phyloP scores from a whole-genome alignment of 2,329 filamentous ascomycete species.

The Epichloe baconii region DNA sequence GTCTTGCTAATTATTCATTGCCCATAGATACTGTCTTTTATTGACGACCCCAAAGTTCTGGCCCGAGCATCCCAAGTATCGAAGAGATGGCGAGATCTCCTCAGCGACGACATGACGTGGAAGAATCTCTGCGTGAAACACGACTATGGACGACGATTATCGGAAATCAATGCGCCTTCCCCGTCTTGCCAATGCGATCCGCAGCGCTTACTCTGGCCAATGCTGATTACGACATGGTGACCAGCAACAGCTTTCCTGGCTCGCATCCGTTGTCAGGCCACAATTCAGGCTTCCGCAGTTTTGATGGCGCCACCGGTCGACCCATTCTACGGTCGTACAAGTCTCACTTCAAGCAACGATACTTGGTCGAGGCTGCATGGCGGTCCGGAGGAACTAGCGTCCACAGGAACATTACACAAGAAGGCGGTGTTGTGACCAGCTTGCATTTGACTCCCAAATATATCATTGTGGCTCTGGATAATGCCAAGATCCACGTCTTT shows the following conservation, averaged over 20 bases:
- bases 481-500: conserved; percentile 97
- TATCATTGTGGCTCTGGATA: conserved; percentile 94
- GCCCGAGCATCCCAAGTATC: conserved; percentile 95
- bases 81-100: conserved; percentile 77
- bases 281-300: conserved; percentile 34
- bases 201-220: conserved; percentile 18
- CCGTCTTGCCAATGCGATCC: conserved; percentile 17
- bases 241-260: conserved; percentile 32
- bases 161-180: conserved; percentile 31
- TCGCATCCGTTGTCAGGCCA: conserved; percentile 24
- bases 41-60: conserved; percentile 90
- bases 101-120: conserved; percentile 97
- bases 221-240: conserved; percentile 22
- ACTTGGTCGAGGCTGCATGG: conserved; percentile 96
- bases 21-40: conserved; percentile 75
- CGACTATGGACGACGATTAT: conserved; percentile 58
- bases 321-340: conserved; percentile 73
- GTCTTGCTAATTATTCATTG: conserved; percentile 6
- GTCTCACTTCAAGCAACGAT: conserved; percentile 94
- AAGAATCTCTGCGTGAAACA: conserved; percentile 95
- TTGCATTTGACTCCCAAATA: conserved; percentile 89
- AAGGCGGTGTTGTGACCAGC: conserved; percentile 93
- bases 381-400: conserved; percentile 77
- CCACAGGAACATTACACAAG: conserved; percentile 80
- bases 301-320: conserved; percentile 38